A percentile compares a stretch with the other conserved stretches of the same genome.
Evolutionary conservation across 2,329 filamentous ascomycete genomes (phyloP).

Genomic region (Sphaerulina vaccinii): DNA sequence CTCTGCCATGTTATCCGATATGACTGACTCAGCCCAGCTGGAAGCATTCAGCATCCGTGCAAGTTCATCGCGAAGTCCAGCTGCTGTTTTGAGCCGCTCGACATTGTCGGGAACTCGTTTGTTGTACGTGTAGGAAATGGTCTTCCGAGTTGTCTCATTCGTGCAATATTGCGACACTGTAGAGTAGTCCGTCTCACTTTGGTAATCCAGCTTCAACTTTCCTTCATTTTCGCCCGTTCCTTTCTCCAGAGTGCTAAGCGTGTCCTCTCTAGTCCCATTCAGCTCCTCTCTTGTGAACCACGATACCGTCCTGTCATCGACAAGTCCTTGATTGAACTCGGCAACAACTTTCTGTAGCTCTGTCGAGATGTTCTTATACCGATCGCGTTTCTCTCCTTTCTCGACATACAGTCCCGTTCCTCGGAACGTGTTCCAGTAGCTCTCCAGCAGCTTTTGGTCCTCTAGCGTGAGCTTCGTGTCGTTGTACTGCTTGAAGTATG

Average conservation of each 20-base stretch:
- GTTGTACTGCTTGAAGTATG: constrained; percentile 42
- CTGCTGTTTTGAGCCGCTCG: constrained; percentile 67
- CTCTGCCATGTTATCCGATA: constrained; percentile 82
- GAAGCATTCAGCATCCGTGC: constrained; percentile 73
- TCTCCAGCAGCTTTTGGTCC: constrained; percentile 66
- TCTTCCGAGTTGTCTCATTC: constrained; percentile 64
- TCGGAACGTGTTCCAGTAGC: constrained; percentile 71
- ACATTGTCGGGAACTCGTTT: constrained; percentile 75
- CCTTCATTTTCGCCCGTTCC: constrained; percentile 70
- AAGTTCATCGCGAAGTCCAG: constrained; percentile 71
- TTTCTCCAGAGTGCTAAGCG: constrained; percentile 64
- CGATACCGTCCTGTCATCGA: constrained; percentile 71
- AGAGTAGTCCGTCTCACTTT: constrained; percentile 56
- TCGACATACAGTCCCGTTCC: constrained; percentile 69
- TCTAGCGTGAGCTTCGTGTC: constrained; percentile 63
- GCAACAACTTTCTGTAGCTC: constrained; percentile 68
- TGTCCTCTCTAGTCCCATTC: constrained; percentile 70
- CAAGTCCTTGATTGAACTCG: constrained; percentile 70
- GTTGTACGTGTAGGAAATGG: constrained; percentile 67
- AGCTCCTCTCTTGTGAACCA: constrained; percentile 74
- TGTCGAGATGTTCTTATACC: constrained; percentile 82
- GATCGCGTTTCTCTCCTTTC: constrained; percentile 64
- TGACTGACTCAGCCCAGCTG: constrained; percentile 70
- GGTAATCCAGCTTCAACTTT: constrained; percentile 39
- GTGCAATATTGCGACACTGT: constrained; percentile 71